Conservation (phyloP, 2,329 filamentous ascomycete genomes). For the Paracoccidioides brasiliensis region DNA sequence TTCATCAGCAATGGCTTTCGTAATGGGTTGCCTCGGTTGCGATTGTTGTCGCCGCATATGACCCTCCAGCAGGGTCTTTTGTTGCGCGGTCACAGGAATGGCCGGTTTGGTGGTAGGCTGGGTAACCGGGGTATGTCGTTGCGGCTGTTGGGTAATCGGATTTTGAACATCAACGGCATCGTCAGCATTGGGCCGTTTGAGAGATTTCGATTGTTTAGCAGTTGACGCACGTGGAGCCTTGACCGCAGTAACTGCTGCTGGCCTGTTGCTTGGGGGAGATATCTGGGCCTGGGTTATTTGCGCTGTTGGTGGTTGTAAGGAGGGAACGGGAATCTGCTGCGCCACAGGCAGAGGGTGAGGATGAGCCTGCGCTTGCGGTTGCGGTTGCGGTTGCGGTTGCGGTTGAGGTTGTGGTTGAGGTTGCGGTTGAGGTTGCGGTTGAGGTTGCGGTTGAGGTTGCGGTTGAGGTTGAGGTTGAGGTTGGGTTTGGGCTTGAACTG, state of each 20-base stretch:
- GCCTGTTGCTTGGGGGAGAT: constrained; percentile 7
- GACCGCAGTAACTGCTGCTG: constrained; percentile 9
- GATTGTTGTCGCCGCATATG: constrained; percentile 24
- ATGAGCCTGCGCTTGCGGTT: background rate
- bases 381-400: background rate
- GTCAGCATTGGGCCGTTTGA: constrained; percentile 34
- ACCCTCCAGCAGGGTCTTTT: constrained; percentile 27
- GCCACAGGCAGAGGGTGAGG: constrained; percentile 11
- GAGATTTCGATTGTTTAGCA: constrained; percentile 23
- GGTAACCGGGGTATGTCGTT: constrained; percentile 11
- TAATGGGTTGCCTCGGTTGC: constrained; percentile 21
- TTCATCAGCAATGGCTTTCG: constrained; percentile 24
- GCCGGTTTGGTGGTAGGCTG: constrained; percentile 15
- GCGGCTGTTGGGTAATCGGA: constrained; percentile 21
- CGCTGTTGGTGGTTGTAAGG: constrained; percentile 14
- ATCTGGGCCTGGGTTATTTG: constrained; percentile 16
- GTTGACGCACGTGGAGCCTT: constrained; percentile 19
- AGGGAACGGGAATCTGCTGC: constrained; percentile 12
- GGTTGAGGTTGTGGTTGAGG: constrained; percentile 8
- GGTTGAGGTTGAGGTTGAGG: constrained; percentile 6
- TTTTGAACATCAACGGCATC: constrained; percentile 34
- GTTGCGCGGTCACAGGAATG: constrained; percentile 28
- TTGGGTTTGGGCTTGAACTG: constrained; percentile 13
- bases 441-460: constrained; percentile 6
- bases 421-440: constrained; percentile 13